Base-by-base conservation (phyloP, 306 rosid species). In the Astragalus glycyphyllos region DNA sequence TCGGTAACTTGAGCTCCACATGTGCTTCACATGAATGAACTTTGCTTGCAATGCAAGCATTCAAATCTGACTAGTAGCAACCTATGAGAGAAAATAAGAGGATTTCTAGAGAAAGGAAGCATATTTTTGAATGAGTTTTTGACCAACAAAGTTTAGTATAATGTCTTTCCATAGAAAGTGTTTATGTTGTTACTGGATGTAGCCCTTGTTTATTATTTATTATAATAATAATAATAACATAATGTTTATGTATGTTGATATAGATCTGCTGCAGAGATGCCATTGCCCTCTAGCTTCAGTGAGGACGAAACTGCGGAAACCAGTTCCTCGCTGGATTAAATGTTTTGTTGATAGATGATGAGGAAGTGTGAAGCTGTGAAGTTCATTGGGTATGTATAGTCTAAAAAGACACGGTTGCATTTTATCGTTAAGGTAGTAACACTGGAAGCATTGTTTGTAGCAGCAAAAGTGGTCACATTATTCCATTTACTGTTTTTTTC, bases 241-340 rank as follows among this genome's bases (percentile, higher is more conserved):
- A 26, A 1, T 75, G 14, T 65, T 41, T n/a, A 1, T 68, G 9
- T 51, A 50, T 60, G 59, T 58, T 77, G 35, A 63, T 84, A 82
- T 77, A 95, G 99, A 80, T 86, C 87, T 65, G 82, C 79, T 29
- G 63, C 64, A 66, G 96, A 87, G 83, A 79, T 86, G 73, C 91
- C 86, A 1, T 91, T 86, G 73, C 91, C 86, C 0, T 91, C 90
- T 34, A 89, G 95, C 89, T 87, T 86, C 74, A 89, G 92, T 6
- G 96, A 89, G 79, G 97, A 89, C 54, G 97, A 91, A 85, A 86
- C 95, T 60, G 96, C 88, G 2, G 97, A 89, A 32, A 83, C 96
- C 65, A 83, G 90, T 83, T 84, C 96, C 42, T 91, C 90, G 3
- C 60, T 69, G 79, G 92, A 86, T 60, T 90, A 83, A 84, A 65